These are phyloP conservation scores for Salix suchowensis DNA, from an alignment of 345 rosid species.

Conservation along the genomic window DNA sequence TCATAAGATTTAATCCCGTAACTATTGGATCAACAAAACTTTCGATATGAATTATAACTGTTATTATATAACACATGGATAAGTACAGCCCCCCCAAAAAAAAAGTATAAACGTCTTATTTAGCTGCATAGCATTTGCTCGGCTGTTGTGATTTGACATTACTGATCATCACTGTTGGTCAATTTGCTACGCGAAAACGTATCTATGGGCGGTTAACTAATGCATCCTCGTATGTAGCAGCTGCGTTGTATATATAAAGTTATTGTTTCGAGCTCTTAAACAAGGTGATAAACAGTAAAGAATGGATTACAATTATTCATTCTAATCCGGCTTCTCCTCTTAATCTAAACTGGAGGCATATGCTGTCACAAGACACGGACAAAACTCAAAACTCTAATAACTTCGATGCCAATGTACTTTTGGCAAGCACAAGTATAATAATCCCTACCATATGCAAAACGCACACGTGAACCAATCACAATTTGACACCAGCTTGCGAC, in stretches of 20 bases:
- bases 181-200: conserved; percentile 18
- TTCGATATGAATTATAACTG: too few relatives aligned
- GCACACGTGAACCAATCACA: conserved; percentile 3
- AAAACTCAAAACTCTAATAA: neutral
- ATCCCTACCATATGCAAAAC: neutral
- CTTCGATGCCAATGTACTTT: neutral
- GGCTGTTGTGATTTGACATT: neutral
- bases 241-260: too few relatives aligned
- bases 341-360: neutral
- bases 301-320: too few relatives aligned
- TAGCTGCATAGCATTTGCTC: neutral
- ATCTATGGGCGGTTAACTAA: conserved; percentile 28
- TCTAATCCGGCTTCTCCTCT: neutral
- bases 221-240: neutral
- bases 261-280: too few relatives aligned
- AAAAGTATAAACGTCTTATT: neutral
- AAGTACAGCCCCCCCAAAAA: too few relatives aligned
- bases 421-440: neutral
- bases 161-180: conserved; percentile 1
- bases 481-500: neutral
- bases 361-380: neutral
- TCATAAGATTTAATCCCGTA: fast-evolving
- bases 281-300: too few relatives aligned
- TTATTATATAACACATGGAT: too few relatives aligned
- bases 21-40: too few relatives aligned